These are phyloP conservation scores for Saccharomyces hybrid DNA, from an alignment of 1,139 yeast genomes.

Conservation along the genomic window DNA sequence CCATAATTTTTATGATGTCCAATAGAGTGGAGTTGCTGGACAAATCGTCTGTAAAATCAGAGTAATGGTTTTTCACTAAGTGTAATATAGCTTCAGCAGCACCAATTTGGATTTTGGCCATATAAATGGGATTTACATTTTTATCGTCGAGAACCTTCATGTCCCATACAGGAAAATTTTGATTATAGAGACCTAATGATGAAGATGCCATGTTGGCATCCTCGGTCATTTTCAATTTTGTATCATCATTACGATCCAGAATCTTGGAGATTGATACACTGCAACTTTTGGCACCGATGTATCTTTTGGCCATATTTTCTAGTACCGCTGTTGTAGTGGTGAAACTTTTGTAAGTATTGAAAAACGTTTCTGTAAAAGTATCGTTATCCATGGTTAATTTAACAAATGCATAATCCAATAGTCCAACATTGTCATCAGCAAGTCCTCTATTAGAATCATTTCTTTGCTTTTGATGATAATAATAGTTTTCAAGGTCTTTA, in stretches of 20 bases:
- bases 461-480: slow-evolving; percentile 25
- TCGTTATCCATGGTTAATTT: slow-evolving; percentile 51
- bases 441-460: slow-evolving; percentile 6
- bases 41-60: slow-evolving; percentile 67
- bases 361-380: slow-evolving; percentile 53
- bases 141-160: slow-evolving; percentile 26
- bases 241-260: slow-evolving; percentile 11
- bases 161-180: slow-evolving; percentile 42
- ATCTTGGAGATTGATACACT: slow-evolving; percentile 41
- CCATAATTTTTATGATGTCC: slow-evolving; percentile 60
- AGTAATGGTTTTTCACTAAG: slow-evolving; percentile 65
- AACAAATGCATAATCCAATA: slow-evolving; percentile 35
- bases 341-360: slow-evolving; percentile 58
- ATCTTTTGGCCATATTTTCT: slow-evolving; percentile 45
- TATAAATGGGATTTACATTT: slow-evolving; percentile 38
- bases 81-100: slow-evolving; percentile 69
- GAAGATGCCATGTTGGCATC: slow-evolving; percentile 1
- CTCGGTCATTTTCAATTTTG: slow-evolving; percentile 9
- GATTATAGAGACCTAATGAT: not conserved
- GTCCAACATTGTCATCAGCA: slow-evolving; percentile 17
- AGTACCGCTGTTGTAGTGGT: slow-evolving; percentile 47
- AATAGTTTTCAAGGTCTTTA: slow-evolving; percentile 37
- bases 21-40: slow-evolving; percentile 55
- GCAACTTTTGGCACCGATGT: slow-evolving; percentile 52
- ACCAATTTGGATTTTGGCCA: slow-evolving; percentile 71